A percentile compares a stretch with the other conserved stretches of the same genome.
Evolutionary conservation across 768 basidiomycete species (phyloP).

Genomic region (Pleurotus salmoneostramineus): DNA sequence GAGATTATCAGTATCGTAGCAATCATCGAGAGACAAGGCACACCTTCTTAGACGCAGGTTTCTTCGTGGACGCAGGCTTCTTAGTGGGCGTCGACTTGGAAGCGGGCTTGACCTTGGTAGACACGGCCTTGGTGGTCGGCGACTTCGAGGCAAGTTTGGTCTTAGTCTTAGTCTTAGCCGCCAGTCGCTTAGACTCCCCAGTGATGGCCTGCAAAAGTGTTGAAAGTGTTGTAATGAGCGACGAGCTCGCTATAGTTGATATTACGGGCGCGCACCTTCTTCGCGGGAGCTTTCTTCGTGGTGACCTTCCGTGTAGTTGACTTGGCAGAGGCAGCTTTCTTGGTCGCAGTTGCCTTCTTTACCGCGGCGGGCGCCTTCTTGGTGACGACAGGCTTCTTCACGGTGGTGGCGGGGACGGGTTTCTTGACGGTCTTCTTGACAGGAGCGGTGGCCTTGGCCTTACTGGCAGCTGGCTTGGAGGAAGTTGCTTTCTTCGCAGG

Average conservation of each 20-base stretch:
- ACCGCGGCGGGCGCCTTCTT: conserved; percentile 17
- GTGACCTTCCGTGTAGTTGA: conserved; percentile 20
- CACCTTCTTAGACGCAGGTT: conserved; percentile 18
- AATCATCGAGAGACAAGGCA: background rate
- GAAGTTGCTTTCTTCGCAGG: conserved; percentile 13
- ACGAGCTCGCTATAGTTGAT: no score
- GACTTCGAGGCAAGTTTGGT: conserved; percentile 23
- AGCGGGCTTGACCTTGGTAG: conserved; percentile 15
- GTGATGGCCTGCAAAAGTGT: conserved; percentile 25
- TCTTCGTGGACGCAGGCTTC: conserved; percentile 6
- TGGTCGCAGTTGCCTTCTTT: conserved; percentile 21
- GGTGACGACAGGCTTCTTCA: conserved; percentile 5
- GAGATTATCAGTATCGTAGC: background rate
- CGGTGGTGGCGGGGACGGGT: conserved; percentile 14
- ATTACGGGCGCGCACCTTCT: conserved; percentile 45
- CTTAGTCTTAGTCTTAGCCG: conserved; percentile 27
- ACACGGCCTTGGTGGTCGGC: conserved; percentile 14
- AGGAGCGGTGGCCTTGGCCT: conserved; percentile 12
- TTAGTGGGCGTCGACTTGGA: conserved; percentile 10
- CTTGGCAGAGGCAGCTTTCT: conserved; percentile 14
- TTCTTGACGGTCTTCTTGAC: conserved; percentile 24
- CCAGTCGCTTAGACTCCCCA: conserved; percentile 35
- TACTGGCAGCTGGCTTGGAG: conserved; percentile 16
- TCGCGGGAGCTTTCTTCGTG: conserved; percentile 44
- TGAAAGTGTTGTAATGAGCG: background rate